Conservation (phyloP, 208 protist species). For the Leptomonas seymouri region DNA sequence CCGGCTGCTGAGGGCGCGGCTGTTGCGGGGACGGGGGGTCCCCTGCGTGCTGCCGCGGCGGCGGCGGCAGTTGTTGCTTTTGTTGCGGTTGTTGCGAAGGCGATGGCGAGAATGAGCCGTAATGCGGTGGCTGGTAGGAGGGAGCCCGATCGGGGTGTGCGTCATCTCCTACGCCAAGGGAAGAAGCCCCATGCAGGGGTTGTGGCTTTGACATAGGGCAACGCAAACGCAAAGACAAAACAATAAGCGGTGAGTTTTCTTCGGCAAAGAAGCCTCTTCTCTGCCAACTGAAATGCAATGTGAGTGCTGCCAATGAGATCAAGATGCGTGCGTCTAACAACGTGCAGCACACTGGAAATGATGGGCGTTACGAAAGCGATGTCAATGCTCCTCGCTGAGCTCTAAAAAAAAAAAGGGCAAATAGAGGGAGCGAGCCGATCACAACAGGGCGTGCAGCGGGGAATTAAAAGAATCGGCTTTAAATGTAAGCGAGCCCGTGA, state of each 20-base stretch:
- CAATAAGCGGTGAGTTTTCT: background rate
- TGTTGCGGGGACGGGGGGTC: background rate
- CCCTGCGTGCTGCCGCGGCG: background rate
- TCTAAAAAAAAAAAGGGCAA: no score
- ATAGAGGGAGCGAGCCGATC: no score
- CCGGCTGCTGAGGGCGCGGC: conserved; percentile 12
- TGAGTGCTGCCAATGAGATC: no score
- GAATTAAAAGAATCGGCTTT: no score
- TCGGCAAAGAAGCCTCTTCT: background rate
- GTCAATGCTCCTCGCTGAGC: no score
- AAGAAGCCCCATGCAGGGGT: background rate
- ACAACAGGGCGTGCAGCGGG: no score
- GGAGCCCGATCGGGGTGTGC: background rate
- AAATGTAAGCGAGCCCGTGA: no score
- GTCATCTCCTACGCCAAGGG: background rate
- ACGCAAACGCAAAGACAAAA: background rate
- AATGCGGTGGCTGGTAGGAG: conserved; percentile 1
- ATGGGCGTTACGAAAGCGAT: no score
- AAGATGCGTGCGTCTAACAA: no score
- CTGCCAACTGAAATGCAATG: no score
- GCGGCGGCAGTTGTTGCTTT: background rate
- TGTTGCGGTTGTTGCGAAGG: background rate
- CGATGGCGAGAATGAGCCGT: background rate
- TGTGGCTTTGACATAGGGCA: conserved; percentile 15
- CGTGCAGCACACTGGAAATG: no score